Base-by-base conservation (phyloP, 805 yeast species). In the Ogataea methylovora region DNA sequence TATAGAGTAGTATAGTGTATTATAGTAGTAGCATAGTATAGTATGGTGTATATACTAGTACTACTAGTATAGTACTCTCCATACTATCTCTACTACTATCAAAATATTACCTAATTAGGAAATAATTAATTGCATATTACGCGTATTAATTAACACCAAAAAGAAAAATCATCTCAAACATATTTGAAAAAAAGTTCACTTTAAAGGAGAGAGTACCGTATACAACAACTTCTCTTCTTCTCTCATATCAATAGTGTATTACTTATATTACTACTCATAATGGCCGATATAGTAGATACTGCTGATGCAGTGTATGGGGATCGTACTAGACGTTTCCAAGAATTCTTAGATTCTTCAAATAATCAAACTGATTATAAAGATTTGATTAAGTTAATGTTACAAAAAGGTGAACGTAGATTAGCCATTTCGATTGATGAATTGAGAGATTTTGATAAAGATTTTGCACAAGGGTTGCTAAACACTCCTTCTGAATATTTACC, bases 401-500 rank as follows among this genome's bases (percentile, higher is more conserved):
- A 69, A 42, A 73, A 74, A 46, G 79, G 79, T 30, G 68, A 70
- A 35, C 71, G 73, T 42, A 70, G 98, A 48, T 63, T 90, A 29
- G 63, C 69, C 2, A 79, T 90, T 3, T 76, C 87, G 12, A 65
- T 92, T 28, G 98, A 92, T 58, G 97, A 90, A 44, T 56, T 92
- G 14, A 71, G 97, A 46, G 88, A 79, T 33, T 88, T 83, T 52
- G 94, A 88, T 59, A 16, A 36, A 9, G 76, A 71, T 2, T 74
- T 79, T 44, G 92, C 97, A 83, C 54, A 57, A 2, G 94, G 97
- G 0, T 51, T 87, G 8, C 60, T 92, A 35, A 65, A 73, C 36
- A 63, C 63, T 15, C 98, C 98, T 0, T 77, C 94, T 1, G 95
- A 86, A 35, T 88, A 57, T 47, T 63, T 90, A 20, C 97, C 97